Conservation (phyloP, 2,329 filamentous ascomycete species). For the Alternaria atra region DNA sequence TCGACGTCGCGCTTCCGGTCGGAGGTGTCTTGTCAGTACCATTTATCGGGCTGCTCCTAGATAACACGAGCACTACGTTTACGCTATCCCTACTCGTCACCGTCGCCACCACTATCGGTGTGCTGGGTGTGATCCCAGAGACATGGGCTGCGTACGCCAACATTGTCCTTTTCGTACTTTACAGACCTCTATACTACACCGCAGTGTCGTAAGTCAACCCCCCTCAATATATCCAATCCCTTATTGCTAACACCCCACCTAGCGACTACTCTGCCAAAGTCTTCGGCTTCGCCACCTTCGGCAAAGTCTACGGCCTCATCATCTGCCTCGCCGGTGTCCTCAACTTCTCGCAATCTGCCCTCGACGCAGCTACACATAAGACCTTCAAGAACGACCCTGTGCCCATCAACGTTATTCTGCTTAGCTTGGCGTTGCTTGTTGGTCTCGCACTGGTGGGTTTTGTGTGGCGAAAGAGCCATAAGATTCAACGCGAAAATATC, state of each 20-base stretch:
- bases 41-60: constrained; percentile 82
- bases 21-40: constrained; percentile 87
- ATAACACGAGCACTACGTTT: constrained; percentile 75
- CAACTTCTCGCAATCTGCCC: constrained; percentile 82
- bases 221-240: background rate
- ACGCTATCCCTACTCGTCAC: constrained; percentile 76
- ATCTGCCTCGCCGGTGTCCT: constrained; percentile 85
- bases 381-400: constrained; percentile 76
- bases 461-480: constrained; percentile 64
- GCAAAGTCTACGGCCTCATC: constrained; percentile 90
- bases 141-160: constrained; percentile 79
- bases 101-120: constrained; percentile 76
- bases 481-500: constrained; percentile 50
- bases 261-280: constrained; percentile 88
- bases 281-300: constrained; percentile 89
- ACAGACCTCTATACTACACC: constrained; percentile 90
- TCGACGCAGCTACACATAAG: constrained; percentile 80
- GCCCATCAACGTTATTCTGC: constrained; percentile 77
- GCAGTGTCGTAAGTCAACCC: constrained; percentile 70
- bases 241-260: constrained; percentile 7
- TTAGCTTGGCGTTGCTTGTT: constrained; percentile 68
- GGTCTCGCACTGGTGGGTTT: constrained; percentile 73
- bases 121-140: constrained; percentile 77
- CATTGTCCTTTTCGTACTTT: constrained; percentile 80
- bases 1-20: constrained; percentile 84